Evolutionary conservation across 805 yeast species (phyloP).

Genomic region (Candida dajiaensis): DNA sequence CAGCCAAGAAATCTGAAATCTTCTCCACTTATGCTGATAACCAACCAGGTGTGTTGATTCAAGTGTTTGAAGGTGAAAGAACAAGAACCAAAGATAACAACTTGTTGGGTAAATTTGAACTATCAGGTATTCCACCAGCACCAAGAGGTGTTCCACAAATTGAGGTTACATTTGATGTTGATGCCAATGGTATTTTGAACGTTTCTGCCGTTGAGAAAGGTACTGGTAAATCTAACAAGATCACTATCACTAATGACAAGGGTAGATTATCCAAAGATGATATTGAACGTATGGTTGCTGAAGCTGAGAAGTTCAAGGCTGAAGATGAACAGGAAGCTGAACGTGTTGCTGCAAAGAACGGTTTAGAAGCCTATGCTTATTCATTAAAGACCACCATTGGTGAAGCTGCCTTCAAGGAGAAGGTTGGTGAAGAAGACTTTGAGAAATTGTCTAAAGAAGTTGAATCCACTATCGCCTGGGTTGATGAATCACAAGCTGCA

Average conservation of each 20-base stretch:
- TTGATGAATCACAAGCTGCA: slow-evolving; percentile 89
- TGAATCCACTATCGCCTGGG: slow-evolving; percentile 83
- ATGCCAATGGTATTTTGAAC: slow-evolving; percentile 96
- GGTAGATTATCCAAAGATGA: slow-evolving; percentile 98
- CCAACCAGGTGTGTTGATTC: slow-evolving; percentile 99
- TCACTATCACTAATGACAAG: slow-evolving; percentile 97
- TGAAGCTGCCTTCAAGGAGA: slow-evolving; percentile 73
- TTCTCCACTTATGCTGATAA: slow-evolving; percentile 98
- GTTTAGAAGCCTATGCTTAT: slow-evolving; percentile 93
- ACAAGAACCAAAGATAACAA: slow-evolving; percentile 95
- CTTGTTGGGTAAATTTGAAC: slow-evolving; percentile 94
- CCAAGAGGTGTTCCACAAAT: slow-evolving; percentile 99
- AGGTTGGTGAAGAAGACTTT: slow-evolving; percentile 65
- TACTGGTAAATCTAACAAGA: slow-evolving; percentile 96
- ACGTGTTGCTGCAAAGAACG: slow-evolving; percentile 93
- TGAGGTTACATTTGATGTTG: slow-evolving; percentile 95
- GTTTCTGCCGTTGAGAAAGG: slow-evolving; percentile 98
- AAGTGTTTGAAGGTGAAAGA: slow-evolving; percentile 98
- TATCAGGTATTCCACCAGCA: slow-evolving; percentile 96
- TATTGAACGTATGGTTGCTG: slow-evolving; percentile 95
- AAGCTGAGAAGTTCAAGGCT: slow-evolving; percentile 97
- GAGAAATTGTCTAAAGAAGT: slow-evolving; percentile 77
- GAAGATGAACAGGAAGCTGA: slow-evolving; percentile 93
- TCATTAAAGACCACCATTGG: slow-evolving; percentile 78
- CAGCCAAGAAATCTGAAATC: slow-evolving; percentile 96